phyloP scores from a whole-genome alignment of 805 yeast species.

The Starmerella bacillaris region DNA sequence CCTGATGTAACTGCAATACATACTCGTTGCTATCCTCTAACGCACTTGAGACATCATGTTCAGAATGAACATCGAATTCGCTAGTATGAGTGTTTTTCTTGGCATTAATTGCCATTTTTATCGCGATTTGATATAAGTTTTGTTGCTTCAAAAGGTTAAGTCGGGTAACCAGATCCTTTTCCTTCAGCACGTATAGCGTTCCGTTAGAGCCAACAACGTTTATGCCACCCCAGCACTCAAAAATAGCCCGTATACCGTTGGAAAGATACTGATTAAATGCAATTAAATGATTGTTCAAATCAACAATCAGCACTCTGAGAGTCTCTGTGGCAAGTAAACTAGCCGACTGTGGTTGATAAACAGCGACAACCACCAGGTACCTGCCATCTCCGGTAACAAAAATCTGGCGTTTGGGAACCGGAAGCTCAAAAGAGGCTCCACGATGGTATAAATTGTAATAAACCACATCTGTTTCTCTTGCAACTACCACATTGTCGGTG shows the following conservation, averaged over 20 bases:
- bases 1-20: constrained; percentile 24
- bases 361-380: constrained; percentile 34
- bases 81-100: constrained; percentile 16
- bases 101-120: constrained; percentile 37
- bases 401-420: constrained; percentile 36
- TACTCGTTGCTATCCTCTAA: constrained; percentile 1
- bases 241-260: constrained; percentile 40
- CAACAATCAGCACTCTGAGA: constrained; percentile 48
- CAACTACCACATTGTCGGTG: constrained; percentile 42
- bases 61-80: background rate
- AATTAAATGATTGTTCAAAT: constrained; percentile 48
- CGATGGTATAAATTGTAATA: constrained; percentile 32
- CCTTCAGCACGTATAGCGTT: constrained; percentile 45
- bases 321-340: constrained; percentile 22
- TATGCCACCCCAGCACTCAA: constrained; percentile 38
- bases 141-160: constrained; percentile 50
- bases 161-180: constrained; percentile 48
- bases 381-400: constrained; percentile 27
- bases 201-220: constrained; percentile 62
- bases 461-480: constrained; percentile 42
- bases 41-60: background rate
- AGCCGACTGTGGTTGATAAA: constrained; percentile 4
- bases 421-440: constrained; percentile 35
- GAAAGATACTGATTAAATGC: constrained; percentile 56
- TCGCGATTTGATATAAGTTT: constrained; percentile 55